Base-by-base conservation (phyloP, 345 rosid species). In the Hypericum androsaemum region DNA sequence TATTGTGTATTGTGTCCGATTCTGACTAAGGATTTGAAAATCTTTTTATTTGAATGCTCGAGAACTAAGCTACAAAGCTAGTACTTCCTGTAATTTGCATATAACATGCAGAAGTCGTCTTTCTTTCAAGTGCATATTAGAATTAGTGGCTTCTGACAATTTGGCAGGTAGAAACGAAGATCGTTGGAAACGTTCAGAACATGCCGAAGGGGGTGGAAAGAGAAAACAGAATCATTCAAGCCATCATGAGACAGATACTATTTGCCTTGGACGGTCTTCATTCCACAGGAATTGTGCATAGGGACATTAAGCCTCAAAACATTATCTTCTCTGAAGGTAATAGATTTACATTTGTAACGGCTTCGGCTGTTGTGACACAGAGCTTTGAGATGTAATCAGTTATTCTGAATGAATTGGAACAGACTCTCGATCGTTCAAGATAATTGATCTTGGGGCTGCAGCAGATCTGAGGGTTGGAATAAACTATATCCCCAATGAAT, bases 371-470 rank as follows among this genome's bases (percentile, higher is more conserved):
- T 22, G n/a, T n/a, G n/a, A 22, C 32, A 1, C 4, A 22, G 32
- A 22, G 32, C 32, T 22, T 22, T 22, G 32, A 16, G 35, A 17
- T 38, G 14, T 9, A 52, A 35, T 39, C 11, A 45, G 49, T 62
- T 48, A 35, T 45, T 16, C 28, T 14, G 41, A 17, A n/a, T 50
- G 38, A 65, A 71, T 49, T 63, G 61, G 70, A 72, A 59, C 76
- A 88, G 98, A 84, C 40, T 83, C 98, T 49, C 80, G 89, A 17
- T 56, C 80, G 37, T 92, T 92, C 78, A 88, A 92, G 78, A 88
- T 85, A 59, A 92, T 92, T 39, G 98, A 92, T 80, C 95, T 85
- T 62, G 96, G 98, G 64, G 98, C 95, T 49, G 96, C 98, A 48
- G 79, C 98, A 22, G 98, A 92, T 80, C 68, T 92, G 64, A 78